These are phyloP conservation scores for Candida sp. DNA, from an alignment of 1,139 yeast genomes.

Conservation along the genomic window DNA sequence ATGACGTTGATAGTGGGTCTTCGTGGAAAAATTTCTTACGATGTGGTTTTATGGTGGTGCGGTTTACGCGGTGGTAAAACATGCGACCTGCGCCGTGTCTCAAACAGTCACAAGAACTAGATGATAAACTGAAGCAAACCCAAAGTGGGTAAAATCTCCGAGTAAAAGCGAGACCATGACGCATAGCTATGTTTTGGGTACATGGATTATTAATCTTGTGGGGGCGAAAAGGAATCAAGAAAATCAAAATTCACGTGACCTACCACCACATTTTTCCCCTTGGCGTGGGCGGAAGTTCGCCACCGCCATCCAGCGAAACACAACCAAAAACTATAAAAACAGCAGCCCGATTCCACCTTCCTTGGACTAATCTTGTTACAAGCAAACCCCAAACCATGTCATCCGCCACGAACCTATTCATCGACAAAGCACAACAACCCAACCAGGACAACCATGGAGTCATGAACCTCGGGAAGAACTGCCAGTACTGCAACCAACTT, in stretches of 20 bases:
- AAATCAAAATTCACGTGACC: neutral
- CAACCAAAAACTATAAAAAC: neutral
- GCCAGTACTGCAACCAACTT: slow-evolving; percentile 61
- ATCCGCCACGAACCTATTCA: slow-evolving; percentile 18
- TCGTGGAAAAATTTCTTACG: neutral
- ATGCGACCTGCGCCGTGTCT: neutral
- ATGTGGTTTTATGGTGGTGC: neutral
- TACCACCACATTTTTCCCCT: neutral
- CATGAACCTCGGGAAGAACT: slow-evolving; percentile 73
- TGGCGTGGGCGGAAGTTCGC: slow-evolving; percentile 9
- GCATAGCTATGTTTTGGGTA: no score
- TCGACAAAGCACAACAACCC: slow-evolving; percentile 21
- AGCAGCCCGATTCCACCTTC: neutral
- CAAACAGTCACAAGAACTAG: neutral
- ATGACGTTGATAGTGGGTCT: neutral
- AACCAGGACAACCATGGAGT: slow-evolving; percentile 48
- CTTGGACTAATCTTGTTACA: neutral
- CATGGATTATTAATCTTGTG: neutral
- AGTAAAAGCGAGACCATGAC: no score
- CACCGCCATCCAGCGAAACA: slow-evolving; percentile 18
- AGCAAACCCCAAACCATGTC: slow-evolving; percentile 7
- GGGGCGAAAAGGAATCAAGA: neutral
- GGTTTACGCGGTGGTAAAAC: neutral
- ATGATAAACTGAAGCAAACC: neutral
- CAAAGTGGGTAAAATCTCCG: neutral